These are phyloP conservation scores for Apostasia ramifera DNA, from an alignment of 106 monocot genomes.

Conservation along the genomic window DNA sequence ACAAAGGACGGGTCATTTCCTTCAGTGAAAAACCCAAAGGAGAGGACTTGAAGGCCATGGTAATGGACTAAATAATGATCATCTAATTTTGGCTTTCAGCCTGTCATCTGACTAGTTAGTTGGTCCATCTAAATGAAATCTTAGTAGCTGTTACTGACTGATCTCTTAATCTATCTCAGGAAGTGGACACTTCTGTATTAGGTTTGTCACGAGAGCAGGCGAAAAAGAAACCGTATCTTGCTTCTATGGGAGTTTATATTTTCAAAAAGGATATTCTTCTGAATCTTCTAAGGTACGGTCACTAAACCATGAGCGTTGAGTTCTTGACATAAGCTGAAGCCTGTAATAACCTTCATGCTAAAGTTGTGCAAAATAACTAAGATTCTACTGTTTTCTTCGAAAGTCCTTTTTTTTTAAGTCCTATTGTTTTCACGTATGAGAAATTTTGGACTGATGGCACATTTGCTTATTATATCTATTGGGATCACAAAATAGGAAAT, in stretches of 20 bases:
- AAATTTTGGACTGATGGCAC: too few species aligned
- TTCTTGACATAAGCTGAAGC: too few species aligned
- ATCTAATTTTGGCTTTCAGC: not conserved
- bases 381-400: too few species aligned
- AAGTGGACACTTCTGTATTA: conserved; percentile 78
- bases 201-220: conserved; percentile 77
- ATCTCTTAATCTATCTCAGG: conserved; percentile 28
- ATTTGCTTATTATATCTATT: too few species aligned
- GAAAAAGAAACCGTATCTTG: conserved; percentile 83
- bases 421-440: too few species aligned
- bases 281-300: conserved; percentile 72
- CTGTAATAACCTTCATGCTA: too few species aligned
- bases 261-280: conserved; percentile 95
- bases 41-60: conserved; percentile 66
- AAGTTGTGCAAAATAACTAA: too few species aligned
- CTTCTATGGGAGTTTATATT: conserved; percentile 94
- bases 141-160: not conserved
- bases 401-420: too few species aligned
- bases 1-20: conserved; percentile 61
- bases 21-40: conserved; percentile 93
- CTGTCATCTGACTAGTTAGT: not conserved
- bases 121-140: not conserved
- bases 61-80: conserved; percentile 7
- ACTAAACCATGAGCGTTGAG: not conserved
- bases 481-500: too few species aligned